A percentile compares a stretch with the other conserved stretches of the same genome.
Evolutionary conservation across 208 protist genomes (phyloP).

Genomic region (Phytomonas francai): DNA sequence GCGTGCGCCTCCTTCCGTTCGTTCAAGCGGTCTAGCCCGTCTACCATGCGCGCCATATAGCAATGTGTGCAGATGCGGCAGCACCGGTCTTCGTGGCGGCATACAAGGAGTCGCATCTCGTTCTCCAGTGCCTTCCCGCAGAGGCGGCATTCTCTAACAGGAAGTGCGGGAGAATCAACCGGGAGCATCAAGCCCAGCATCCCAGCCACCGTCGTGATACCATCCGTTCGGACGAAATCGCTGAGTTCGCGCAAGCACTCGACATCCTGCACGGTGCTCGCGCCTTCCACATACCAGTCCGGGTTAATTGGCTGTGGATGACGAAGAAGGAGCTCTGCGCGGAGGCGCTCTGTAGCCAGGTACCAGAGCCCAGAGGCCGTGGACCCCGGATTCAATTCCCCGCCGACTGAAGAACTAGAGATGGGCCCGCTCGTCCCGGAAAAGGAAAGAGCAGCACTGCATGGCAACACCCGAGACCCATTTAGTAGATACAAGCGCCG

Average conservation of each 20-base stretch:
- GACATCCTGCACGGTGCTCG: slow-evolving; percentile 19
- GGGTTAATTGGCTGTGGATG: slow-evolving; percentile 26
- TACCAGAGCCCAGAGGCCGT: background rate
- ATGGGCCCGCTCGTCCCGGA: background rate
- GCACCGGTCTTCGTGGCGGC: slow-evolving; percentile 29
- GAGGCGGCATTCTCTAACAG: slow-evolving; percentile 28
- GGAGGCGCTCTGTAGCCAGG: slow-evolving; percentile 4
- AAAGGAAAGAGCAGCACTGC: too few species aligned
- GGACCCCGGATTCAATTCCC: background rate
- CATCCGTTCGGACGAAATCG: slow-evolving; percentile 30
- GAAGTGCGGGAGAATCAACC: slow-evolving; percentile 19
- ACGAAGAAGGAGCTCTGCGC: slow-evolving; percentile 45
- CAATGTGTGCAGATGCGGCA: slow-evolving; percentile 78
- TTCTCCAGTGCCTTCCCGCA: slow-evolving; percentile 52
- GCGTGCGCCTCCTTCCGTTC: background rate
- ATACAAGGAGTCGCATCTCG: slow-evolving; percentile 77
- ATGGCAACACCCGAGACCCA: slow-evolving; percentile 36
- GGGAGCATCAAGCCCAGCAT: slow-evolving; percentile 54
- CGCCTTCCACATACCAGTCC: slow-evolving; percentile 25
- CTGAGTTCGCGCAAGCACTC: slow-evolving; percentile 5
- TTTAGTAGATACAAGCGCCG: slow-evolving; percentile 63
- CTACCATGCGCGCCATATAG: slow-evolving; percentile 34
- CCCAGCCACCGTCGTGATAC: slow-evolving; percentile 47
- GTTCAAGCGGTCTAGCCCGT: background rate
- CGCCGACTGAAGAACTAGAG: background rate